Conservation (phyloP, 164 flowering plant species). For the Buxus sempervirens region DNA sequence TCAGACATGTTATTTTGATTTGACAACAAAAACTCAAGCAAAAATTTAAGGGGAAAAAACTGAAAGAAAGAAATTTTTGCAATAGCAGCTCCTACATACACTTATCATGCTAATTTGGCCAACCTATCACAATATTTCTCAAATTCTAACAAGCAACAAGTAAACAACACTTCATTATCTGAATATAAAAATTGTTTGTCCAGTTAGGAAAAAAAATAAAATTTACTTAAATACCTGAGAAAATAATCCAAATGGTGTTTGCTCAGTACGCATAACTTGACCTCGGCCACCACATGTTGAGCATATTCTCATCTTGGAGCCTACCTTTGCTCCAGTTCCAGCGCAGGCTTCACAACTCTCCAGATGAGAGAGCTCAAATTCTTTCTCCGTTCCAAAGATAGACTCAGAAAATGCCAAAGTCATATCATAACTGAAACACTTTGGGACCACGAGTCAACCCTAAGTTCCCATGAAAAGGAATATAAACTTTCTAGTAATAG, state of each 20-base stretch:
- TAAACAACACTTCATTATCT: not conserved
- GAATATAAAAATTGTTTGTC: not conserved
- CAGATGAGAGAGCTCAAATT: conserved; percentile 84
- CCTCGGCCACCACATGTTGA: conserved; percentile 98
- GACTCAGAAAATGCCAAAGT: conserved; percentile 78
- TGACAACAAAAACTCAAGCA: too few species aligned
- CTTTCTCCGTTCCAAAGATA: conserved; percentile 91
- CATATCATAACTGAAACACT: conserved; percentile 82
- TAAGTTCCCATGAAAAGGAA: not conserved
- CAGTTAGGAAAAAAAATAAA: not conserved
- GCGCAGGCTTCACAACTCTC: conserved; percentile 84
- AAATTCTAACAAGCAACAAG: too few species aligned
- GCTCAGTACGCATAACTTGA: conserved; percentile 99
- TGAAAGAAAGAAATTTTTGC: too few species aligned
- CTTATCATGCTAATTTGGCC: too few species aligned
- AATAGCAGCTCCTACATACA: too few species aligned
- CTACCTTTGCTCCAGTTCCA: conserved; percentile 88
- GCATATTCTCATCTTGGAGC: conserved; percentile 92
- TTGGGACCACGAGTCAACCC: conserved; percentile 28
- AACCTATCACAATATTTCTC: too few species aligned
- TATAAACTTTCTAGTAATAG: not conserved
- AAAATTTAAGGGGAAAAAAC: too few species aligned
- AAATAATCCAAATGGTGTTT: conserved; percentile 96
- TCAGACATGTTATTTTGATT: too few species aligned
- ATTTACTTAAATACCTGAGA: conserved; percentile 63